Evolutionary conservation across 2,329 filamentous ascomycete species (phyloP).

Genomic region (Escovopsis sp.): DNA sequence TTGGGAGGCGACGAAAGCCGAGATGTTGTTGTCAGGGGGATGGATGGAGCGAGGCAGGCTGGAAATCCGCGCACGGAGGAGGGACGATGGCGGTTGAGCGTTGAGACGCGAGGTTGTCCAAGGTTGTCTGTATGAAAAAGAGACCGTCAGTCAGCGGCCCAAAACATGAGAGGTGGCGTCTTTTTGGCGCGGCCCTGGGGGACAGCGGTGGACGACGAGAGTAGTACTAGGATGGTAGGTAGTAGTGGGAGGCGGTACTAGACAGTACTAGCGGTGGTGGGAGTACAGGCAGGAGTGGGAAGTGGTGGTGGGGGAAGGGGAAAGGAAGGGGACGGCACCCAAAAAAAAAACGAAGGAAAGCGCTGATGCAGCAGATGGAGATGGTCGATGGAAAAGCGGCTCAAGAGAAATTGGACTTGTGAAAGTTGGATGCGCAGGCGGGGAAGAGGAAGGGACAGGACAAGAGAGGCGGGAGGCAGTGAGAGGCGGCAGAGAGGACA

Average conservation of each 20-base stretch:
- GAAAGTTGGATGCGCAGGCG: constrained; percentile 6
- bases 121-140: constrained; percentile 15
- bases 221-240: no score
- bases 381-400: no score
- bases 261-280: no score
- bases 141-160: constrained; percentile 14
- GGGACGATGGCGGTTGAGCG: constrained; percentile 7
- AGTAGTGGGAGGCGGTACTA: no score
- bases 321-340: background rate
- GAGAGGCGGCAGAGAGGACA: constrained; percentile 14
- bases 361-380: constrained; percentile 2
- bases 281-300: constrained; percentile 3
- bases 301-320: constrained; percentile 4
- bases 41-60: constrained; percentile 6
- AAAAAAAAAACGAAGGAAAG: no score
- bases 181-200: no score
- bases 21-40: constrained; percentile 3
- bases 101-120: constrained; percentile 13
- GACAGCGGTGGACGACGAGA: no score
- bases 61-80: constrained; percentile 10
- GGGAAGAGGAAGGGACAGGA: no score
- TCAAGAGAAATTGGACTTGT: no score
- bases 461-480: no score
- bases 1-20: constrained; percentile 19
- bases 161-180: constrained; percentile 7